phyloP scores from a whole-genome alignment of 768 basidiomycete species.

The Leccinum broughii region DNA sequence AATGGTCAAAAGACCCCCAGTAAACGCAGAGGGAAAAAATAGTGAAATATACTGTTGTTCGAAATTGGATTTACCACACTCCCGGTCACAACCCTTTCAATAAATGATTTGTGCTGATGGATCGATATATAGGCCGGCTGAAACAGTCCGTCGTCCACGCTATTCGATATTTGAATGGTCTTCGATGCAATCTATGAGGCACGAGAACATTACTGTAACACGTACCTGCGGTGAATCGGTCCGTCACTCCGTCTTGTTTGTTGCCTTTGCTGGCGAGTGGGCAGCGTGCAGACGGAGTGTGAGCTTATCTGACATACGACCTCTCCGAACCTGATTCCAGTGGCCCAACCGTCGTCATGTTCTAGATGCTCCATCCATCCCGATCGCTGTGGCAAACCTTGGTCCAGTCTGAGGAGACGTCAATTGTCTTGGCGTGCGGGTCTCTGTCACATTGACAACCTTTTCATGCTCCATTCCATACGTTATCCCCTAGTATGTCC shows the following conservation, averaged over 20 bases:
- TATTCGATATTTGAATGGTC: neutral
- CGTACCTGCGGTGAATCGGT: neutral
- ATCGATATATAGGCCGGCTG: neutral
- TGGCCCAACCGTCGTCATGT: too few relatives aligned
- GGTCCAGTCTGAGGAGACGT: too few relatives aligned
- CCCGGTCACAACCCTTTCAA: neutral
- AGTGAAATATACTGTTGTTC: neutral
- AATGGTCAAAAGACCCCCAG: constrained; percentile 21
- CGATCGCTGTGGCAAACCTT: too few relatives aligned
- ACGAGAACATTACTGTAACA: neutral
- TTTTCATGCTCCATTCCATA: too few relatives aligned
- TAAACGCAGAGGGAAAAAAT: constrained; percentile 33
- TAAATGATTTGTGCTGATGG: neutral
- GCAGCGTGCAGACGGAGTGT: neutral
- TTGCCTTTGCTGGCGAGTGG: neutral
- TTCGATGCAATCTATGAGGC: neutral
- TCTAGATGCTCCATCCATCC: too few relatives aligned
- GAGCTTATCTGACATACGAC: too few relatives aligned
- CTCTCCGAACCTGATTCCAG: too few relatives aligned
- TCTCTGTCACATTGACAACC: too few relatives aligned
- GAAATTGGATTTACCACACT: neutral
- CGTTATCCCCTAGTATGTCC: too few relatives aligned
- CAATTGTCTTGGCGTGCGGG: too few relatives aligned
- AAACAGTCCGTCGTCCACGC: neutral
- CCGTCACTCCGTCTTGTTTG: neutral